Conservation (phyloP, 2,329 filamentous ascomycete genomes). For the Chrysoporthe puriensis region DNA sequence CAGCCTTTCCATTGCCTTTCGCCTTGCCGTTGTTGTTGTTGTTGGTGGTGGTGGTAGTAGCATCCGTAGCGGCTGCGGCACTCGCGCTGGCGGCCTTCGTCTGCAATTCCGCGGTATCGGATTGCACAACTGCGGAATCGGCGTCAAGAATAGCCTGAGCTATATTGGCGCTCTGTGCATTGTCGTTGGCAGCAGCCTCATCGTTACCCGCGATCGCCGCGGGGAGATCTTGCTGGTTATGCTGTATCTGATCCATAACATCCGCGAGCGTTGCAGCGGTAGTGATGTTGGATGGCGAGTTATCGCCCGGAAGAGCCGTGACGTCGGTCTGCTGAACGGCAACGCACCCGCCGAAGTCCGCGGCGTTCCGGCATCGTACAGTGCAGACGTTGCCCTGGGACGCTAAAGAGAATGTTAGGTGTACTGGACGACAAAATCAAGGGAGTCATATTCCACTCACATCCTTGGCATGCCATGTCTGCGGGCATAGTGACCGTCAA, state of each 20-base stretch:
- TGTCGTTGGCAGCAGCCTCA: conserved; percentile 37
- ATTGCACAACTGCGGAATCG: conserved; percentile 17
- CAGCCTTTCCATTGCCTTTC: background rate
- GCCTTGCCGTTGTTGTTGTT: background rate
- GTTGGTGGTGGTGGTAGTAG: background rate
- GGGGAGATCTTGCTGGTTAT: conserved; percentile 54
- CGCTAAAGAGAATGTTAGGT: conserved; percentile 35
- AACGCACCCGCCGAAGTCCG: conserved; percentile 57
- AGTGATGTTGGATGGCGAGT: conserved; percentile 46
- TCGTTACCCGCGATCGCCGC: conserved; percentile 49
- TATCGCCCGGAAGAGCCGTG: conserved; percentile 38
- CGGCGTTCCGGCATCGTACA: conserved; percentile 57
- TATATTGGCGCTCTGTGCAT: conserved; percentile 31
- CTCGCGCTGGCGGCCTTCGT: conserved; percentile 8
- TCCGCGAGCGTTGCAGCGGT: conserved; percentile 48
- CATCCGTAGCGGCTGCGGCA: background rate
- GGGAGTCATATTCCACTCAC: conserved; percentile 38
- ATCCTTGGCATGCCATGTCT: conserved; percentile 50
- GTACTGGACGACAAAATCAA: background rate
- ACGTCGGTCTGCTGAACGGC: conserved; percentile 54
- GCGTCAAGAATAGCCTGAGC: conserved; percentile 17
- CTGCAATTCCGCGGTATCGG: conserved; percentile 8
- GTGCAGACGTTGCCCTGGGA: conserved; percentile 61
- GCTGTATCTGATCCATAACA: conserved; percentile 50
- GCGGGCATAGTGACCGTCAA: conserved; percentile 55